Evolutionary conservation across 1,139 yeast genomes (phyloP).

Genomic region (Nakaseomyces delphensis): DNA sequence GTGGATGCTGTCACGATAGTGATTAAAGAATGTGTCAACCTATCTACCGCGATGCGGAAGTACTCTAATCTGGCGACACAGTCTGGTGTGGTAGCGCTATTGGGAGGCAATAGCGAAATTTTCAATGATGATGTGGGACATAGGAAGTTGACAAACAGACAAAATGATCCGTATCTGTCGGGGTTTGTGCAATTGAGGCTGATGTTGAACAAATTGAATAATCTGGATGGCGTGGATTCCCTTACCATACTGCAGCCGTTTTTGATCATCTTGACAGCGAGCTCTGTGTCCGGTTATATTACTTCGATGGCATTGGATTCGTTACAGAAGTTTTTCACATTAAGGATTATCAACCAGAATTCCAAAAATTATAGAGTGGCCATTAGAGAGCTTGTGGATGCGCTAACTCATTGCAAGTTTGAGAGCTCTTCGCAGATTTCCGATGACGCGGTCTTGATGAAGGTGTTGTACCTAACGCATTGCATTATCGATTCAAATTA

Average conservation of each 20-base stretch:
- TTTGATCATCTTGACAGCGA: constrained; percentile 68
- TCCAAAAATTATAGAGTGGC: constrained; percentile 43
- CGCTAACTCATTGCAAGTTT: constrained; percentile 88
- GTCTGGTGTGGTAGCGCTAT: constrained; percentile 79
- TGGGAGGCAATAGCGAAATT: constrained; percentile 46
- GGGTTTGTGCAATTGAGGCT: constrained; percentile 71
- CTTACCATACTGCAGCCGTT: constrained; percentile 76
- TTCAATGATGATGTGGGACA: constrained; percentile 26
- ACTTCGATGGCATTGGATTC: constrained; percentile 78
- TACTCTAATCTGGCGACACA: constrained; percentile 35
- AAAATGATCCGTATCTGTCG: constrained; percentile 57
- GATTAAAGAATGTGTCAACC: constrained; percentile 77
- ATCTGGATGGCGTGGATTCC: constrained; percentile 52
- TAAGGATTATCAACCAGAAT: constrained; percentile 42
- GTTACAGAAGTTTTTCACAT: constrained; percentile 56
- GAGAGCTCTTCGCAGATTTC: constrained; percentile 91
- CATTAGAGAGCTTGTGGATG: constrained; percentile 47
- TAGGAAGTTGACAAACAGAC: constrained; percentile 34
- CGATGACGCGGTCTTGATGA: constrained; percentile 84
- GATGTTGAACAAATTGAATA: constrained; percentile 49
- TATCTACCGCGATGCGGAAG: constrained; percentile 88
- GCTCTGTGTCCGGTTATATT: constrained; percentile 76
- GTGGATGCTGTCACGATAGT: constrained; percentile 78
- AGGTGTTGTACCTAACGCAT: constrained; percentile 71
- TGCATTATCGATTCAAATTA: constrained; percentile 55